phyloP scores from a whole-genome alignment of 768 basidiomycete species.

The Lactifluus subvellereus region DNA sequence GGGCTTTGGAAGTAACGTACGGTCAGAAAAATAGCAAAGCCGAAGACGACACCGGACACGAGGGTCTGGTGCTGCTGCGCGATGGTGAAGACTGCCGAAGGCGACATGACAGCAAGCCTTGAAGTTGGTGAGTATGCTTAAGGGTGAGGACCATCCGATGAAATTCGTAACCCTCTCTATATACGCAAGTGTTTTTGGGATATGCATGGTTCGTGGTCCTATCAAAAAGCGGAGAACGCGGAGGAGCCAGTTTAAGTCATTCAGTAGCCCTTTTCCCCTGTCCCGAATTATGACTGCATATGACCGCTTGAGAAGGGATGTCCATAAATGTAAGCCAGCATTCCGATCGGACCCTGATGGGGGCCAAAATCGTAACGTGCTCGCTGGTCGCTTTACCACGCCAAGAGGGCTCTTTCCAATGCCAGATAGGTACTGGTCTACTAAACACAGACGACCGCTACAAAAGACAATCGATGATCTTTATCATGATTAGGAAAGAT shows the following conservation, averaged over 20 bases:
- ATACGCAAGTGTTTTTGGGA: not conserved
- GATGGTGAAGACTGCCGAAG: not conserved
- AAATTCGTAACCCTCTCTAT: not conserved
- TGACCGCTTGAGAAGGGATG: too few relatives aligned
- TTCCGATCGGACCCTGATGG: too few relatives aligned
- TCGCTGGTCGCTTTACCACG: too few relatives aligned
- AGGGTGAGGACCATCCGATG: not conserved
- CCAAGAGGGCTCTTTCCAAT: too few relatives aligned
- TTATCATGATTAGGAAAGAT: not conserved
- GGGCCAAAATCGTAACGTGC: too few relatives aligned
- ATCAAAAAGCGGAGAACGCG: too few relatives aligned
- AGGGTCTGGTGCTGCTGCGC: not conserved
- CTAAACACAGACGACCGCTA: too few relatives aligned
- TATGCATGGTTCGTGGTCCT: too few relatives aligned
- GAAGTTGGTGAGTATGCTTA: not conserved
- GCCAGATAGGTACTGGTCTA: too few relatives aligned
- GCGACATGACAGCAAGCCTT: not conserved
- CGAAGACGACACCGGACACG: not conserved
- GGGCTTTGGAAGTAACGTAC: slow-evolving; percentile 21
- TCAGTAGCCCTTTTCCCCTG: not conserved
- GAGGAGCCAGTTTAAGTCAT: too few relatives aligned
- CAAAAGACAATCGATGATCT: too few relatives aligned
- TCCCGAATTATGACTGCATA: not conserved
- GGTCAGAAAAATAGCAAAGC: not conserved
- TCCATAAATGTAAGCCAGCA: too few relatives aligned